These are phyloP conservation scores for Wickerhamiella allomyrinae DNA, from an alignment of 805 yeast genomes.

Conservation along the genomic window DNA sequence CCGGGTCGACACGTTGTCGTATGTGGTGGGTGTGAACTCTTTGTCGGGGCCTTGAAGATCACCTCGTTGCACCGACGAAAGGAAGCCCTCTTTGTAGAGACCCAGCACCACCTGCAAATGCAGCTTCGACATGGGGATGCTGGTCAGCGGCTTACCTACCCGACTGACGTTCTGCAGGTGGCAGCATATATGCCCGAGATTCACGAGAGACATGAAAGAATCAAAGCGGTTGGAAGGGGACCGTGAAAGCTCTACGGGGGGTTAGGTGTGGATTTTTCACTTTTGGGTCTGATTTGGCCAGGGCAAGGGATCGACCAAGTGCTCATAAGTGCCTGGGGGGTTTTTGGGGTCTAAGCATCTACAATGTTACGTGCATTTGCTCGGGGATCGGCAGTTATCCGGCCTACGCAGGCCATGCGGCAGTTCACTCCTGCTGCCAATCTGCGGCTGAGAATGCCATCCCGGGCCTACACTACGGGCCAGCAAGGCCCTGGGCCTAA, in stretches of 20 bases:
- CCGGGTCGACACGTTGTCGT: constrained; percentile 72
- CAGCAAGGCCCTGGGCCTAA: neutral
- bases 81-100: constrained; percentile 80
- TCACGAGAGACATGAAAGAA: constrained; percentile 61
- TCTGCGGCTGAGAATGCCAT: too few relatives aligned
- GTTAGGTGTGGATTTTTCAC: too few relatives aligned
- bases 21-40: constrained; percentile 47
- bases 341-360: too few relatives aligned
- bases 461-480: too few relatives aligned
- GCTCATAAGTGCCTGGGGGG: too few relatives aligned
- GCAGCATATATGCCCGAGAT: constrained; percentile 69
- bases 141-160: constrained; percentile 58
- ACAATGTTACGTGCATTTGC: too few relatives aligned
- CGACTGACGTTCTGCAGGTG: constrained; percentile 80
- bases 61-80: constrained; percentile 74
- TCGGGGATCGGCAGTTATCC: too few relatives aligned
- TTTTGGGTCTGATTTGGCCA: too few relatives aligned
- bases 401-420: too few relatives aligned
- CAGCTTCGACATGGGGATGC: constrained; percentile 68
- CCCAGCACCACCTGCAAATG: constrained; percentile 76
- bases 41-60: constrained; percentile 71
- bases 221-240: neutral
- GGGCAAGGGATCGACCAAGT: too few relatives aligned
- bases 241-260: too few relatives aligned
- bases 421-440: too few relatives aligned